Conservation (phyloP, 2,329 filamentous ascomycete species). For the Alternaria sp. region DNA sequence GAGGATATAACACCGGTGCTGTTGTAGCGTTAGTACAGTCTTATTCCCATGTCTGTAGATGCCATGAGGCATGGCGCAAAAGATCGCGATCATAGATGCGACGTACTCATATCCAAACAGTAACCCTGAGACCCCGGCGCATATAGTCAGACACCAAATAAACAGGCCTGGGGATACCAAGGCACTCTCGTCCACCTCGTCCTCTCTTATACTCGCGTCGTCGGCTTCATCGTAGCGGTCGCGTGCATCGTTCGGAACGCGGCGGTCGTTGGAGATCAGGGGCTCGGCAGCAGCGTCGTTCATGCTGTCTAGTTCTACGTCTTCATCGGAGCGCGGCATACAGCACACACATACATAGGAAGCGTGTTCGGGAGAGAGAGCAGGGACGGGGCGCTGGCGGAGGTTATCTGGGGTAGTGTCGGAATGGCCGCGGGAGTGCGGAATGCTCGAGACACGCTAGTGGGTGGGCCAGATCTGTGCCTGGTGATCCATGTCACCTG, state of each 20-base stretch:
- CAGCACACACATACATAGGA: background rate
- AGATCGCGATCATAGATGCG: background rate
- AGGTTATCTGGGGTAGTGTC: constrained; percentile 13
- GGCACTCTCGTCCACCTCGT: constrained; percentile 44
- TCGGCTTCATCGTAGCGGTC: constrained; percentile 22
- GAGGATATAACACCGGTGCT: constrained; percentile 67
- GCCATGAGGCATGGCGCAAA: background rate
- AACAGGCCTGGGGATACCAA: constrained; percentile 49
- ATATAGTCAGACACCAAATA: constrained; percentile 63
- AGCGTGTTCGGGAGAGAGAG: background rate
- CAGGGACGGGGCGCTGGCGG: background rate
- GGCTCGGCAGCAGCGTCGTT: constrained; percentile 40
- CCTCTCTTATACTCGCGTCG: constrained; percentile 19
- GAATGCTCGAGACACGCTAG: constrained; percentile 13
- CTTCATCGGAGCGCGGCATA: constrained; percentile 17
- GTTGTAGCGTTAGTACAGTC: background rate
- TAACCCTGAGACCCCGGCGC: constrained; percentile 64
- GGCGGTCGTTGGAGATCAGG: constrained; percentile 29
- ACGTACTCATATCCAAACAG: constrained; percentile 67
- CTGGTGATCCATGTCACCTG: constrained; percentile 14
- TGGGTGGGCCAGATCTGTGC: constrained; percentile 8
- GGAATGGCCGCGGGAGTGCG: constrained; percentile 14
- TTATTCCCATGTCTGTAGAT: background rate
- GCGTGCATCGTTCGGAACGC: constrained; percentile 12
- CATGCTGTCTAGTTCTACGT: constrained; percentile 38